These are phyloP conservation scores for Neofusicoccum sp. DNA, from an alignment of 2,329 filamentous ascomycete genomes.

Conservation along the genomic window DNA sequence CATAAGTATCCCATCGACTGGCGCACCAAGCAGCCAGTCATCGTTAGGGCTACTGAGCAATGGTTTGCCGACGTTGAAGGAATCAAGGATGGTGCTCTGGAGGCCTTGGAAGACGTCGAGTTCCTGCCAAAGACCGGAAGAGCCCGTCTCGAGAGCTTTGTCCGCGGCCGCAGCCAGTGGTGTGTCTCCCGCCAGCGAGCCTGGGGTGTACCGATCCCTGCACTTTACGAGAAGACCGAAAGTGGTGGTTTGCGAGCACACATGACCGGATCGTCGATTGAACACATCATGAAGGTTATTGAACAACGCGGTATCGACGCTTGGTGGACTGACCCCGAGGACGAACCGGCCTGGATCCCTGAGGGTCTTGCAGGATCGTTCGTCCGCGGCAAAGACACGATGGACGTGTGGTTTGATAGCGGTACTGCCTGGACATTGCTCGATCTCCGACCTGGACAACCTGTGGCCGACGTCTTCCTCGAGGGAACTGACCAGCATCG, in stretches of 20 bases:
- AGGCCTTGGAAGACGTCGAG: conserved; percentile 66
- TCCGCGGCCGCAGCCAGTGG: conserved; percentile 89
- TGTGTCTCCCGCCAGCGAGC: conserved; percentile 94
- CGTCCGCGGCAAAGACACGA: conserved; percentile 82
- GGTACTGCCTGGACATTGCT: conserved; percentile 80
- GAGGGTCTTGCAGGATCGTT: conserved; percentile 61
- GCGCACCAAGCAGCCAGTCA: conserved; percentile 89
- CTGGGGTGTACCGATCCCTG: conserved; percentile 96
- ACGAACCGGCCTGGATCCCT: conserved; percentile 77
- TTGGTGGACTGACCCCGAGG: conserved; percentile 83
- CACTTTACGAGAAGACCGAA: conserved; percentile 66
- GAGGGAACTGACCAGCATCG: conserved; percentile 96
- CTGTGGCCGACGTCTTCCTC: conserved; percentile 79
- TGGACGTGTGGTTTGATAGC: conserved; percentile 99
- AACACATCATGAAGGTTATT: conserved; percentile 80
- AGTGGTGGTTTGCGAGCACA: conserved; percentile 64
- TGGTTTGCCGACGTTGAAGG: conserved; percentile 93
- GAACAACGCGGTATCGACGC: conserved; percentile 77
- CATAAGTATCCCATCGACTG: conserved; percentile 99
- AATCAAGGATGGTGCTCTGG: conserved; percentile 73
- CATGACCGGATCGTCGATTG: conserved; percentile 75
- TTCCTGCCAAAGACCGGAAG: conserved; percentile 78
- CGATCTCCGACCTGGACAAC: conserved; percentile 29
- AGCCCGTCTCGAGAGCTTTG: conserved; percentile 76
- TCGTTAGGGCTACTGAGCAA: conserved; percentile 88